Conservation (phyloP, 2,329 filamentous ascomycete species). For the Fonsecaea multimorphosa region DNA sequence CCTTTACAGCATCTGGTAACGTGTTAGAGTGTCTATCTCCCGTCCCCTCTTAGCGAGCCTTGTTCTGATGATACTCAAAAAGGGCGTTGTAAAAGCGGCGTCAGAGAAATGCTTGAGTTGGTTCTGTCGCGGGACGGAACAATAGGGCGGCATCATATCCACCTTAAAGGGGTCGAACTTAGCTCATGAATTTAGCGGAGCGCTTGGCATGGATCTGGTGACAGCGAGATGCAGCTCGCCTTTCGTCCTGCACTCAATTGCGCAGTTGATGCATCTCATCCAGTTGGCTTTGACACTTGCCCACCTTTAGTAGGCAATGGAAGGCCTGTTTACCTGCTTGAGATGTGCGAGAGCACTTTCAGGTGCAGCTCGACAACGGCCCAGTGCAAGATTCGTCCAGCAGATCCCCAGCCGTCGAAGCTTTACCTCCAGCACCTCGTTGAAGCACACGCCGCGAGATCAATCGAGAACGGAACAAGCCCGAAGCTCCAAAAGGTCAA, state of each 20-base stretch:
- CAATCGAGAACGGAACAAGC: conserved; percentile 15
- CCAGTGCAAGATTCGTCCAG: conserved; percentile 18
- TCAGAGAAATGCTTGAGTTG: too few species aligned
- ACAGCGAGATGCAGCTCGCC: neutral
- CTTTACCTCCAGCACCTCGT: conserved; percentile 31
- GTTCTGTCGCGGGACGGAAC: too few species aligned
- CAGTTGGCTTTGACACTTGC: neutral
- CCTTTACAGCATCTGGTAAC: too few species aligned
- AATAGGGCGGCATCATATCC: neutral
- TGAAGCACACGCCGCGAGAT: conserved; percentile 21
- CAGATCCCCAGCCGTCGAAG: conserved; percentile 24
- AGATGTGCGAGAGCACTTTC: conserved; percentile 35
- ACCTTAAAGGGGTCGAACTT: neutral
- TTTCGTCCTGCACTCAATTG: neutral
- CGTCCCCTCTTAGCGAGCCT: too few species aligned
- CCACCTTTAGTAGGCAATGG: conserved; percentile 18
- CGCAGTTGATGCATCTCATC: neutral
- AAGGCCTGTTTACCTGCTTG: conserved; percentile 35
- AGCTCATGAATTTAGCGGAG: neutral
- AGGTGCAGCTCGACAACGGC: conserved; percentile 16
- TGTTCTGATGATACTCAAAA: too few species aligned
- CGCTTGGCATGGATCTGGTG: neutral
- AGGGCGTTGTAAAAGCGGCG: too few species aligned
- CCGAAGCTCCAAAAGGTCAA: conserved; percentile 21
- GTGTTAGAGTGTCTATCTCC: too few species aligned